These are phyloP conservation scores for Termitomyces heimii DNA, from an alignment of 768 basidiomycete species.

Conservation along the genomic window DNA sequence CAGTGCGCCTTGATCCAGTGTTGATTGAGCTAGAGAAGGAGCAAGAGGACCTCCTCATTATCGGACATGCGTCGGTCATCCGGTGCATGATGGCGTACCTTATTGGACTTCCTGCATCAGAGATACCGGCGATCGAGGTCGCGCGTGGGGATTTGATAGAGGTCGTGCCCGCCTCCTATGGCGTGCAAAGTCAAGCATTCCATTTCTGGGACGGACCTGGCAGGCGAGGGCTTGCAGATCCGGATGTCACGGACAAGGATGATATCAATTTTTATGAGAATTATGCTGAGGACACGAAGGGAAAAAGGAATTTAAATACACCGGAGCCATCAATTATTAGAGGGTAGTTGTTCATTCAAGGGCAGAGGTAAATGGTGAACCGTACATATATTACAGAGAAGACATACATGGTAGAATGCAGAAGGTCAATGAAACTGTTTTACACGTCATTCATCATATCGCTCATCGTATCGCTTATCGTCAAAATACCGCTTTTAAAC, in stretches of 20 bases:
- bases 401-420: not conserved
- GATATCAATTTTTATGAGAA: slow-evolving; percentile 86
- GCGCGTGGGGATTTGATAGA: slow-evolving; percentile 96
- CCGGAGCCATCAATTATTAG: slow-evolving; percentile 9
- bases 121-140: slow-evolving; percentile 97
- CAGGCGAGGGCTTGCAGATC: slow-evolving; percentile 34
- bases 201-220: slow-evolving; percentile 93
- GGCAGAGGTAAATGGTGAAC: not conserved
- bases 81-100: slow-evolving; percentile 92
- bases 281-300: slow-evolving; percentile 72
- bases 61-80: slow-evolving; percentile 96
- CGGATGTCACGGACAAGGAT: slow-evolving; percentile 33
- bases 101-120: slow-evolving; percentile 89
- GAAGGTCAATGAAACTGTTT: too few species aligned
- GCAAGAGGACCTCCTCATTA: slow-evolving; percentile 91
- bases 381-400: too few species aligned
- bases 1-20: slow-evolving; percentile 90
- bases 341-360: not conserved
- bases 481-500: too few species aligned
- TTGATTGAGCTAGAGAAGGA: slow-evolving; percentile 93
- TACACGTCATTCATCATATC: not conserved
- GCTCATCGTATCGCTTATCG: not conserved
- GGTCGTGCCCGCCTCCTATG: slow-evolving; percentile 83
- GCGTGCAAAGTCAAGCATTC: slow-evolving; percentile 84
- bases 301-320: slow-evolving; percentile 38